Evolutionary conservation across 257 asterid species (phyloP).

Genomic region (Salvia hispanica): DNA sequence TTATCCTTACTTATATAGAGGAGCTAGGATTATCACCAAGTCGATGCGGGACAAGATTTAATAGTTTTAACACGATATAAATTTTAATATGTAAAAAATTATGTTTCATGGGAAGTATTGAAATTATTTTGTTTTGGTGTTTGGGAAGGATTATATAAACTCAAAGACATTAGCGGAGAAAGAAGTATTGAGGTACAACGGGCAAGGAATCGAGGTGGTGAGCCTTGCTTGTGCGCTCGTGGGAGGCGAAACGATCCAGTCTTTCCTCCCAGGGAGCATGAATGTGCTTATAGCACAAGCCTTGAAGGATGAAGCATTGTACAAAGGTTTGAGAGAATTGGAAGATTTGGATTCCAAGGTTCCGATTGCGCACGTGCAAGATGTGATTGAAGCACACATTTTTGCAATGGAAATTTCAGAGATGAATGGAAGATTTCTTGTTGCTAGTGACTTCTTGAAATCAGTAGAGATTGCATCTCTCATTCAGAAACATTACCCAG

Average conservation of each 20-base stretch:
- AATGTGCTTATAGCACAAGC: slow-evolving; percentile 32
- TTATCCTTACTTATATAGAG: no score
- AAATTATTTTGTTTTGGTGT: neutral
- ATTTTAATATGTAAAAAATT: no score
- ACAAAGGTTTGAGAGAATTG: slow-evolving; percentile 40
- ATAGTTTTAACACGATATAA: no score
- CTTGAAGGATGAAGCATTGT: slow-evolving; percentile 15
- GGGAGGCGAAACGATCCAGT: slow-evolving; percentile 56
- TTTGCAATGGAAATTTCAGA: slow-evolving; percentile 44
- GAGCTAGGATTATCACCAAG: no score
- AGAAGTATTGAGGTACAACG: slow-evolving; percentile 50
- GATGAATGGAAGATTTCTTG: slow-evolving; percentile 53
- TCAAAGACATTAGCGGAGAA: slow-evolving; percentile 64
- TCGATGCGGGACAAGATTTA: no score
- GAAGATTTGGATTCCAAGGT: slow-evolving; percentile 57
- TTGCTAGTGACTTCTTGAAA: slow-evolving; percentile 46
- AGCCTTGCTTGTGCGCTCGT: slow-evolving; percentile 60
- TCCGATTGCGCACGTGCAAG: slow-evolving; percentile 55
- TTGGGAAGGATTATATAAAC: slow-evolving; percentile 41
- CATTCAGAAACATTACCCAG: slow-evolving; percentile 30
- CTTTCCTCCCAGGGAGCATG: slow-evolving; percentile 37
- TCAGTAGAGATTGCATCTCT: slow-evolving; percentile 50
- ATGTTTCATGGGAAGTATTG: no score
- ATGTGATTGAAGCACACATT: slow-evolving; percentile 56
- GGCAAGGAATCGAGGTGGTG: no score